Evolutionary conservation across 306 rosid species (phyloP).

Genomic region (Erythrophleum fordii): DNA sequence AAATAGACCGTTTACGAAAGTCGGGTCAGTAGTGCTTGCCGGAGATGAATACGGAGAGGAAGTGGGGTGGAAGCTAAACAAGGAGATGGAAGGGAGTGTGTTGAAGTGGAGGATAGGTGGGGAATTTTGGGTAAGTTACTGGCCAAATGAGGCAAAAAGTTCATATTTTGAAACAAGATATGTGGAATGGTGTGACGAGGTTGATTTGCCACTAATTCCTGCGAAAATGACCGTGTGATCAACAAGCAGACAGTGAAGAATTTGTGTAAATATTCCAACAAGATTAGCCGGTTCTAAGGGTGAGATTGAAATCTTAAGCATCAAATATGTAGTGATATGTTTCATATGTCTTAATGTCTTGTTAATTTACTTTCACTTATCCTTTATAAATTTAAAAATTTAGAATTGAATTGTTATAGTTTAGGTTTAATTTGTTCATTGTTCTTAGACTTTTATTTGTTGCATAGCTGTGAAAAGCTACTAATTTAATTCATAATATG

Average conservation of each 20-base stretch:
- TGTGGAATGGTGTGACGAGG: slow-evolving; percentile 95
- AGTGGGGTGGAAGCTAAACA: slow-evolving; percentile 75
- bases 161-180: slow-evolving; percentile 71
- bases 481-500: no score
- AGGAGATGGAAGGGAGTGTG: slow-evolving; percentile 93
- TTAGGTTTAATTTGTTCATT: no score
- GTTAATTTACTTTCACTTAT: no score
- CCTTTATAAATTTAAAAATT: no score
- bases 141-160: slow-evolving; percentile 55
- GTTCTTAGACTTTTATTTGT: no score
- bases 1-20: slow-evolving; percentile 62
- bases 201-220: slow-evolving; percentile 85
- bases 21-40: slow-evolving; percentile 68
- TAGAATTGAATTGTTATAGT: no score
- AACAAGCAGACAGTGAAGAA: not conserved
- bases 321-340: no score
- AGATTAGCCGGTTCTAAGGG: not conserved
- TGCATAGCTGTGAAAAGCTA: no score
- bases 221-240: slow-evolving; percentile 33
- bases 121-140: slow-evolving; percentile 74
- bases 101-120: slow-evolving; percentile 94
- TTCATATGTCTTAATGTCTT: no score
- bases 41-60: slow-evolving; percentile 85
- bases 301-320: no score
- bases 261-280: not conserved